A percentile compares a stretch with the other conserved stretches of the same genome.
Conservation (phyloP, 179 eudicot species). For the Actinidia chinensis region DNA sequence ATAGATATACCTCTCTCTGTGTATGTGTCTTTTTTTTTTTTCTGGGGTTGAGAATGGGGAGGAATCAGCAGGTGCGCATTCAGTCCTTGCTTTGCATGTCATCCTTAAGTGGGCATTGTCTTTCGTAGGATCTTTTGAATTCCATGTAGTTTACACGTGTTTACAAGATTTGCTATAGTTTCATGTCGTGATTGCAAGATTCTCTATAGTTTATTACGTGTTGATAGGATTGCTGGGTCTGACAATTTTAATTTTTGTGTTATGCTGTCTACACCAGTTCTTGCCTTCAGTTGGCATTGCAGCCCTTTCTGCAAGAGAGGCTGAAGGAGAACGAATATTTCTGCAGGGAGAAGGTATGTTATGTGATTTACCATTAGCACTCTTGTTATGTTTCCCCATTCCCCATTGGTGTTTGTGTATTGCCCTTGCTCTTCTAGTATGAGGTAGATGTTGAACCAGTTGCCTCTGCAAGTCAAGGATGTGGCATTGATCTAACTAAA, state of each 20-base stretch:
- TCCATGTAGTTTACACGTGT: not conserved
- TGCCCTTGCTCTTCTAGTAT: conserved; percentile 10
- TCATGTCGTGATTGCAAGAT: too few species aligned
- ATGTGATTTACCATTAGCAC: not conserved
- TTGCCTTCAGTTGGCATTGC: conserved; percentile 86
- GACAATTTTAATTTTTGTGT: conserved; percentile 5
- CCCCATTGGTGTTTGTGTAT: not conserved
- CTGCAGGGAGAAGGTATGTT: conserved; percentile 83
- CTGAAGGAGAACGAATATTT: conserved; percentile 84
- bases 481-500: not conserved
- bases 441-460: not conserved
- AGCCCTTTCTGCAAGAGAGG: conserved; percentile 93
- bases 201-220: not conserved
- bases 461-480: not conserved
- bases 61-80: too few species aligned
- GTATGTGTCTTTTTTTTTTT: too few species aligned
- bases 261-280: conserved; percentile 45
- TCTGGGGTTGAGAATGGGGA: too few species aligned
- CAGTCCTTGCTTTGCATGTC: not conserved
- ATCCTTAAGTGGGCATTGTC: not conserved
- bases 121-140: not conserved
- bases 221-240: conserved; percentile 7
- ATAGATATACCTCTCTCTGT: too few species aligned
- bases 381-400: not conserved
- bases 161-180: too few species aligned